Evolutionary conservation across 2,329 filamentous ascomycete species (phyloP), one percentile per base, ranked within the genome.

Genomic region (Apiospora saccharicola): DNA sequence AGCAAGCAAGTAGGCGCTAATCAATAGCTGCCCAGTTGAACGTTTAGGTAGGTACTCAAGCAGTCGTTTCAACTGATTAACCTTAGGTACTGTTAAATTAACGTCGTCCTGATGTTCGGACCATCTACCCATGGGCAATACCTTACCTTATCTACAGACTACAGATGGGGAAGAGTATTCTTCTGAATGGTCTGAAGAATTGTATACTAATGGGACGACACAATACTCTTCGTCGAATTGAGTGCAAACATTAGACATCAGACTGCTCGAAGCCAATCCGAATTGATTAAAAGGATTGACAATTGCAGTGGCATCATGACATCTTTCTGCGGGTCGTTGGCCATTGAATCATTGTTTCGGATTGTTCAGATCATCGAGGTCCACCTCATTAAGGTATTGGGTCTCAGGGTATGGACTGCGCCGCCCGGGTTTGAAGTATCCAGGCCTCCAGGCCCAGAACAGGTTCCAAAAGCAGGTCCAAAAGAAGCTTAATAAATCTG

Each of bases 331-430:
- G 30, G 57, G 57, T 64, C 57, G 57, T 22, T 41, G 57, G 57
- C 34, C 57, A 41, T 41, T 64, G 57, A 64, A 64, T 64, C 57
- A 64, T 64, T 64, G 57, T 64, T 64, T 64, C 57, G 57, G 57
- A 64, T 64, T n/a, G 57, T 57, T 34, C n/a, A 64, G 57, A 64
- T 41, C 57, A 37, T 41, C 34, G 34, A n/a, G 57, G 8, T 10
- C 57, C 57, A 64, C 57, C 22, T 37, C 34, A 64, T 41, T 64
- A 64, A 64, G 57, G 57, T 64, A 64, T 64, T 64, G 57, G 57
- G 57, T 64, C 57, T 64, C 57, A 64, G 57, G 57, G 57, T 64
- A 64, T 41, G 1, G 19, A 64, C 57, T 64, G 57, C 30, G 57
- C 57, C 57, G 57, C 57, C n/a, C 57, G 57, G 57, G 34, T 64